Evolutionary conservation across 345 rosid genomes (phyloP), one percentile per base, ranked within the genome.

Genomic region (Eucalyptus tenuipes): DNA sequence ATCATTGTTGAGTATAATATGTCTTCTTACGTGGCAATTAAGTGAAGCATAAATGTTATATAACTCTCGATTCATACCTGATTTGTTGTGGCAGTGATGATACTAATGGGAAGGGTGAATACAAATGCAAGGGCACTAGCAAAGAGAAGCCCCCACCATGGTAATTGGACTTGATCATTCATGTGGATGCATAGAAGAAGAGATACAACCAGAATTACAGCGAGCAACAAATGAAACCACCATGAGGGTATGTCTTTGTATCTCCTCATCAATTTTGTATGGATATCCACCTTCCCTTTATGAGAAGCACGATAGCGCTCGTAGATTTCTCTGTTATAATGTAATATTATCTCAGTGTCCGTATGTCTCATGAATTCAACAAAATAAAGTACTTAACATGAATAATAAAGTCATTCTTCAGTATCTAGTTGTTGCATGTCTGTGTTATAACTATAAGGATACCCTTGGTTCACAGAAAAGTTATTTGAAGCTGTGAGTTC

Each of bases 131-230:
- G 92, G n/a, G 88, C 96, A 61, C 93, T 89, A 22, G 95, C 98
- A 61, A 96, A 95, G 87, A 97, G 86, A 49, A 97, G 97, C 84
- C 97, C 99, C 98, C 99, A 97, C 99, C 99, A 97, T 86, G 99
- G 99, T 96, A 97, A 93, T 89, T 96, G 98, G 86, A 97, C 95
- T 88, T 97, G 91, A 79, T 96, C 95, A n/a, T 94, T 95, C 94
- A 95, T 89, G 94, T 93, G 87, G 88, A 90, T 90, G 90, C 99
- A 96, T 40, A 97, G 93, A 8, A 89, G 89, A 86, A 97, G 95
- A 59, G 99, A 93, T 68, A 93, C 92, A 7, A 87, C 90, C 55
- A 97, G 53, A 52, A 95, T 93, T 17, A 85, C 86, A 45, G 49
- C 91, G 20, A 97, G 95, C 93, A 97, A 64, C 48, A 90, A 44